Conservation (phyloP, 139 green algal genomes). For the Coelastrella sp. region DNA sequence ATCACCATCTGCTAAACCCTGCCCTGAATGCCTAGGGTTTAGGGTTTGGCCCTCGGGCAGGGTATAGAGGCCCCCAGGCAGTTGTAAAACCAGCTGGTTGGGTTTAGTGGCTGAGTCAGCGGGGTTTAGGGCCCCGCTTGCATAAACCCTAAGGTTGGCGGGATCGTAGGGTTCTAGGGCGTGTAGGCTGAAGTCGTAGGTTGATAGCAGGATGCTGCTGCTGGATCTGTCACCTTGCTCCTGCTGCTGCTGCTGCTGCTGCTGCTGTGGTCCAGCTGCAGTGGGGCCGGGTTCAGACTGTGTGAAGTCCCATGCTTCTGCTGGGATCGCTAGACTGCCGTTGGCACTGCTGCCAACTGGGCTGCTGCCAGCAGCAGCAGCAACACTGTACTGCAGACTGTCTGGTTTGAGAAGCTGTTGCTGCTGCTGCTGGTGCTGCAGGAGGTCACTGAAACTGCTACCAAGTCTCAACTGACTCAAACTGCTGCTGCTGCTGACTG, state of each 20-base stretch:
- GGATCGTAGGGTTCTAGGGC: neutral
- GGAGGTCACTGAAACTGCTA: neutral
- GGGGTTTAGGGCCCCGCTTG: neutral
- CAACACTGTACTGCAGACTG: neutral
- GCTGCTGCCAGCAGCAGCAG: neutral
- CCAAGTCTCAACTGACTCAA: neutral
- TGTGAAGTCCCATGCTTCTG: neutral
- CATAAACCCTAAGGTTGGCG: neutral
- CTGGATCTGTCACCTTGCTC: neutral
- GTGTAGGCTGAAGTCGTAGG: neutral
- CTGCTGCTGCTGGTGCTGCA: neutral
- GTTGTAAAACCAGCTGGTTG: constrained; percentile 22
- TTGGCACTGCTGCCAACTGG: neutral
- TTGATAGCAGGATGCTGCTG: neutral
- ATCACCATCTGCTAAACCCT: neutral
- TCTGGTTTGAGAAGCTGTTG: neutral
- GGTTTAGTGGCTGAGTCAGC: neutral
- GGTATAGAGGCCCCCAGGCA: constrained; percentile 7
- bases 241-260: neutral
- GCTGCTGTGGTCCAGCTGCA: neutral
- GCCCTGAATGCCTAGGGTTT: neutral
- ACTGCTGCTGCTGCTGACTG: neutral
- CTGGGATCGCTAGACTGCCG: neutral
- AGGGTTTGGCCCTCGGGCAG: neutral
- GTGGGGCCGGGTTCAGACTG: neutral